phyloP scores from a whole-genome alignment of 1,139 yeast species.

The Kodamaea fungicola region DNA sequence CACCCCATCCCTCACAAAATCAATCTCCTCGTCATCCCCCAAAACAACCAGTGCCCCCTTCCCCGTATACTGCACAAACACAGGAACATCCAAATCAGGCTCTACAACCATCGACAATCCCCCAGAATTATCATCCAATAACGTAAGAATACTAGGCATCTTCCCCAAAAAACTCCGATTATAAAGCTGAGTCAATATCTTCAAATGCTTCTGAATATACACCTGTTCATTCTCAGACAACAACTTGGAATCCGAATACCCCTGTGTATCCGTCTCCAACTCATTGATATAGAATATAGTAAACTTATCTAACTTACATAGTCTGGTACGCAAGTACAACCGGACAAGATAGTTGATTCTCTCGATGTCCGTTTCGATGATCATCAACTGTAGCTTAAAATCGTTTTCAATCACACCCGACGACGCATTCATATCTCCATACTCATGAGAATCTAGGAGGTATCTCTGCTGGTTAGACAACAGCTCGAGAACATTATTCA shows the following conservation, averaged over 20 bases:
- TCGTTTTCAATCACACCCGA: constrained; percentile 48
- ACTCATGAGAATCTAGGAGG: constrained; percentile 58
- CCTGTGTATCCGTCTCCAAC: constrained; percentile 19
- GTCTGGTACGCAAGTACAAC: constrained; percentile 73
- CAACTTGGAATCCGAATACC: constrained; percentile 13
- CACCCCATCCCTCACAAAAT: constrained; percentile 62
- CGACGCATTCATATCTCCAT: constrained; percentile 41
- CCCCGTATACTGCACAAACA: constrained; percentile 59
- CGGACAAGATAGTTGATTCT: constrained; percentile 77
- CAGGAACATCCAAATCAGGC: constrained; percentile 75
- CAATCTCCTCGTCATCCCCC: constrained; percentile 56
- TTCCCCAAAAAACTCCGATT: constrained; percentile 62
- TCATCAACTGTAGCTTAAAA: constrained; percentile 73
- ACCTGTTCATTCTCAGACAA: constrained; percentile 60
- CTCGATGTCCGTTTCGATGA: constrained; percentile 90
- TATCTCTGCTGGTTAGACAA: constrained; percentile 70
- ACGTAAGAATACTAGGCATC: constrained; percentile 65
- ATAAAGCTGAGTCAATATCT: constrained; percentile 62
- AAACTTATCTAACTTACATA: constrained; percentile 68
- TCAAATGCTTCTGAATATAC: constrained; percentile 58
- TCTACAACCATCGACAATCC: constrained; percentile 74
- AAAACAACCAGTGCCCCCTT: constrained; percentile 18
- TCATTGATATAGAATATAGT: constrained; percentile 51
- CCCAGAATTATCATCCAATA: constrained; percentile 74
- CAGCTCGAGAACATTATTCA: constrained; percentile 55